Conservation (phyloP, 495 filamentous ascomycete species). For the Penicillium malachiteum region DNA sequence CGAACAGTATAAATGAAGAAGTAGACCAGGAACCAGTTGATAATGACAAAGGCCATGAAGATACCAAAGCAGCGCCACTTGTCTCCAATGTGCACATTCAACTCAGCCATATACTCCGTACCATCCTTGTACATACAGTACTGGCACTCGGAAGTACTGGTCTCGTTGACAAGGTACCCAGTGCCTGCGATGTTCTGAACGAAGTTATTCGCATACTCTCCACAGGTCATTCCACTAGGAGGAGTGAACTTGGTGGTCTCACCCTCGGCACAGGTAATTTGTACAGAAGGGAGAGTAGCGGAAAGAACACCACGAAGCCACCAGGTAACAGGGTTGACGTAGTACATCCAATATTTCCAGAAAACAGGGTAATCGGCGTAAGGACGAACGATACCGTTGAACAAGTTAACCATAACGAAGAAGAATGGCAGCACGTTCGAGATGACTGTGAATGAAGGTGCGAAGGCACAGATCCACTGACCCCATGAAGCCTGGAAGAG, state of each 20-base stretch:
- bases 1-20: conserved; percentile 82
- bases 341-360: conserved; percentile 82
- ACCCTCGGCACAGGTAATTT: conserved; percentile 54
- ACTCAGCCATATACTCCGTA: conserved; percentile 61
- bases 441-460: conserved; percentile 77
- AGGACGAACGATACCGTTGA: conserved; percentile 73
- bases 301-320: conserved; percentile 75
- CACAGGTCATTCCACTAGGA: conserved; percentile 62
- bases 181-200: conserved; percentile 44
- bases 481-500: conserved; percentile 77
- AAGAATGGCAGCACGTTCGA: conserved; percentile 64
- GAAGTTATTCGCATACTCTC: conserved; percentile 56
- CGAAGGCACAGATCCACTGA: conserved; percentile 82
- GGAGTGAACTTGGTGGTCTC: conserved; percentile 69
- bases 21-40: conserved; percentile 77
- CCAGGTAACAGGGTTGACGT: conserved; percentile 66
- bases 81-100: conserved; percentile 64
- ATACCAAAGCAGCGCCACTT: conserved; percentile 80
- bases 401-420: conserved; percentile 72
- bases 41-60: conserved; percentile 72
- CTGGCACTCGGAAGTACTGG: conserved; percentile 58
- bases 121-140: conserved; percentile 72
- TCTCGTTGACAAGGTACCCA: conserved; percentile 60
- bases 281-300: conserved; percentile 52
- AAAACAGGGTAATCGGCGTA: conserved; percentile 73